Conservation (phyloP, 2,329 filamentous ascomycete genomes). For the Harringtonia aguacate region DNA sequence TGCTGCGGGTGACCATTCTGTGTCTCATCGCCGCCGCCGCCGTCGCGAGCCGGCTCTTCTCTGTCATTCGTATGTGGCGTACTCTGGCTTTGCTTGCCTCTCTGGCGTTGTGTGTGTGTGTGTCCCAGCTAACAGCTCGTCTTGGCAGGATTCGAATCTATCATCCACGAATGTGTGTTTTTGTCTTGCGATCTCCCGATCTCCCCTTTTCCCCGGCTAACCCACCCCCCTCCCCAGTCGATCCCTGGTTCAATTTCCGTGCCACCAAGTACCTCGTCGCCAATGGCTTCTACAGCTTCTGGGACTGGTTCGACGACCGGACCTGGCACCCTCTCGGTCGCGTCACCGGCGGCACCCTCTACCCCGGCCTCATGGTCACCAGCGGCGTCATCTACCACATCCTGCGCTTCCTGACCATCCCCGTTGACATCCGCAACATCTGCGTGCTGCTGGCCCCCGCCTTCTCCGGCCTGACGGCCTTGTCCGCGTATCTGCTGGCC, state of each 20-base stretch:
- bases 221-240: constrained; percentile 48
- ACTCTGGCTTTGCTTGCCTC: constrained; percentile 7
- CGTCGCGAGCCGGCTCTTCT: constrained; percentile 90
- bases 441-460: constrained; percentile 92
- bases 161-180: constrained; percentile 95
- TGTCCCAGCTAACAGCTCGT: not conserved
- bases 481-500: constrained; percentile 88
- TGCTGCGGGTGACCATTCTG: constrained; percentile 85
- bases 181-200: constrained; percentile 8
- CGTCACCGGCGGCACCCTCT: constrained; percentile 97
- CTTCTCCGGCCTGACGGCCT: constrained; percentile 88
- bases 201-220: constrained; percentile 15
- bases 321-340: constrained; percentile 99
- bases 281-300: constrained; percentile 97
- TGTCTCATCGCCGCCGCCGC: constrained; percentile 83
- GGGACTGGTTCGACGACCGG: constrained; percentile 99
- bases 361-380: constrained; percentile 97
- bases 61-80: constrained; percentile 88
- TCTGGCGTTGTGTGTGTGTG: constrained; percentile 6
- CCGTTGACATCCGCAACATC: constrained; percentile 97
- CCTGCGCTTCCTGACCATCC: constrained; percentile 77
- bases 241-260: constrained; percentile 99
- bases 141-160: constrained; percentile 79
- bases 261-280: constrained; percentile 96
- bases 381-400: constrained; percentile 94